Evolutionary conservation across 306 rosid genomes (phyloP).

Genomic region (Notholithocarpus densiflorus): DNA sequence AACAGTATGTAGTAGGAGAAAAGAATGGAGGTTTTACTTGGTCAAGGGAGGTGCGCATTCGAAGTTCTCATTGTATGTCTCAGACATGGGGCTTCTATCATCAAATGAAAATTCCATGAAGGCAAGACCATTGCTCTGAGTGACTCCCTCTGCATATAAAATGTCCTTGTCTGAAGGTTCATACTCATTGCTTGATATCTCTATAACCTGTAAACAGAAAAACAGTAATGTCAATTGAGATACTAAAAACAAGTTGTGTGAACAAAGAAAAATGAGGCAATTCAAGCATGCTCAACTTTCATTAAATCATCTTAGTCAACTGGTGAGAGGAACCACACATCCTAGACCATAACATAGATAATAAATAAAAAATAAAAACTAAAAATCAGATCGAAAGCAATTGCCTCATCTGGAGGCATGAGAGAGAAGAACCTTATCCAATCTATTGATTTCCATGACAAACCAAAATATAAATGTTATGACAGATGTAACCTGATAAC

Average conservation of each 20-base stretch:
- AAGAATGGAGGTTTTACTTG: slow-evolving; percentile 51
- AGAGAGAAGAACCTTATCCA: not conserved
- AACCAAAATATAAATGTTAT: not conserved
- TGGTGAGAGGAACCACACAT: not conserved
- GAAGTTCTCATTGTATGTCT: slow-evolving; percentile 60
- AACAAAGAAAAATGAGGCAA: not conserved
- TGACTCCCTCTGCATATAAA: slow-evolving; percentile 79
- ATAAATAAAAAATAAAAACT: not conserved
- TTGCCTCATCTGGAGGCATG: not conserved
- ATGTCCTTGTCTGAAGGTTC: slow-evolving; percentile 84
- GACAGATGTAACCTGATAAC: not conserved
- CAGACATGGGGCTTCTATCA: slow-evolving; percentile 82
- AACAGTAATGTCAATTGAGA: slow-evolving; percentile 5
- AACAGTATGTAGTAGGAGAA: not conserved
- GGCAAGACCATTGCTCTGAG: slow-evolving; percentile 87
- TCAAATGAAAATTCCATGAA: slow-evolving; percentile 82
- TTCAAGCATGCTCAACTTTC: not conserved
- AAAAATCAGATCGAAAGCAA: slow-evolving; percentile 1
- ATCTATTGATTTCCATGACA: not conserved
- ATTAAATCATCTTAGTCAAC: slow-evolving; percentile 7
- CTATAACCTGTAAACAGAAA: slow-evolving; percentile 62
- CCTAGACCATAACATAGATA: not conserved
- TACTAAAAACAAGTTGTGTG: not conserved
- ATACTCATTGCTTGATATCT: slow-evolving; percentile 87
- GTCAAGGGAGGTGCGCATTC: slow-evolving; percentile 56